A percentile compares a stretch with the other conserved stretches of the same genome.
Evolutionary conservation across 768 basidiomycete genomes (phyloP).

Genomic region (Cystobasidium tubakii): DNA sequence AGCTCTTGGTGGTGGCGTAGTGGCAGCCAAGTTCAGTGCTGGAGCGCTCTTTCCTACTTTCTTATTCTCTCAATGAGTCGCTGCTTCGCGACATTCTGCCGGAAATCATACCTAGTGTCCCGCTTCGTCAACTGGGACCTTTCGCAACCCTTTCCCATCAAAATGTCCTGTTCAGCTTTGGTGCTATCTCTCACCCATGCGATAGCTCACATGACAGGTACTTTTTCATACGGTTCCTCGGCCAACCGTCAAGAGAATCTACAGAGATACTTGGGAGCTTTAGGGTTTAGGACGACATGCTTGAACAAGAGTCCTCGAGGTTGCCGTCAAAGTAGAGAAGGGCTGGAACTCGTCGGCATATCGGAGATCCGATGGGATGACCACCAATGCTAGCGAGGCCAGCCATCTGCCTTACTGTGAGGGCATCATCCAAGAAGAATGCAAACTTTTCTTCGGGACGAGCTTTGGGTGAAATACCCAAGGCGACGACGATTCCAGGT

Average conservation of each 20-base stretch:
- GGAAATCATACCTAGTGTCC: slow-evolving; percentile 15
- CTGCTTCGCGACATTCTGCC: slow-evolving; percentile 28
- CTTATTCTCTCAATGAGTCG: slow-evolving; percentile 31
- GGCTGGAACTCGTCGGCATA: no score
- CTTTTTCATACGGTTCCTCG: slow-evolving; percentile 15
- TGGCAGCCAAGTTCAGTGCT: slow-evolving; percentile 24
- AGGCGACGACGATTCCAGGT: no score
- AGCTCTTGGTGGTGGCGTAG: slow-evolving; percentile 16
- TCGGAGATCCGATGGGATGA: no score
- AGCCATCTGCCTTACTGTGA: no score
- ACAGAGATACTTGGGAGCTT: background rate
- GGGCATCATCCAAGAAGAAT: no score
- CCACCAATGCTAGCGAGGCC: no score
- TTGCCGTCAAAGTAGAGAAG: no score
- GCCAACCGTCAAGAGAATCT: background rate
- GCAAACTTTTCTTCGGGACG: no score
- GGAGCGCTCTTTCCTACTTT: slow-evolving; percentile 25
- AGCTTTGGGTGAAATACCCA: no score
- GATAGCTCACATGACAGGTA: slow-evolving; percentile 25
- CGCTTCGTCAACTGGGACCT: slow-evolving; percentile 35
- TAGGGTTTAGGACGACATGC: no score
- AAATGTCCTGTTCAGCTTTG: slow-evolving; percentile 10
- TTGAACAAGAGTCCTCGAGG: no score
- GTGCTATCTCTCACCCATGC: slow-evolving; percentile 12
- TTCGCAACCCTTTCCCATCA: slow-evolving; percentile 25